Percentiles rank a stretch among this genome's conserved stretches.
phyloP scores from a whole-genome alignment of 495 filamentous ascomycete species.

The Immersiella caudata region DNA sequence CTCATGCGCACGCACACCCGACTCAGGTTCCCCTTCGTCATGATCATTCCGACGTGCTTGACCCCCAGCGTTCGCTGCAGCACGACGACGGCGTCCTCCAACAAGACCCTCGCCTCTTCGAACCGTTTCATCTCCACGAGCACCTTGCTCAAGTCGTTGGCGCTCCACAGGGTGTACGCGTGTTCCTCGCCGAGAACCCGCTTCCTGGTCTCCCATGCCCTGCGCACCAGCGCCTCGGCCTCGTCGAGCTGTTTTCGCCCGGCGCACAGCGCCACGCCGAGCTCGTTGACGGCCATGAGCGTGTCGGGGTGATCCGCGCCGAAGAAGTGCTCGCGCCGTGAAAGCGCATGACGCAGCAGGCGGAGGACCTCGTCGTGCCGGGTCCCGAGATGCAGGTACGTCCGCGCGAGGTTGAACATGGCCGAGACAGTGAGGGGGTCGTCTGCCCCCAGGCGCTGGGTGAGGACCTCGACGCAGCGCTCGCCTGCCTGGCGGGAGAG shows the following conservation, averaged over 20 bases:
- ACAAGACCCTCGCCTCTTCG: slow-evolving; percentile 3
- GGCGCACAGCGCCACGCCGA: slow-evolving; percentile 5
- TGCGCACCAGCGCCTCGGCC: slow-evolving; percentile 11
- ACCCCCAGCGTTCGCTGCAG: slow-evolving; percentile 4
- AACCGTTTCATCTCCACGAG: slow-evolving; percentile 15
- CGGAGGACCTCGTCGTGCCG: neutral
- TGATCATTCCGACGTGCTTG: slow-evolving; percentile 4
- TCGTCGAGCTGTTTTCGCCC: slow-evolving; percentile 7
- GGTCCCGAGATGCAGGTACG: slow-evolving; percentile 10
- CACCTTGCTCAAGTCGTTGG: slow-evolving; percentile 14
- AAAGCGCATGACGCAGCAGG: slow-evolving; percentile 4
- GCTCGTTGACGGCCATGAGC: slow-evolving; percentile 11
- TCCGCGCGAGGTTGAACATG: slow-evolving; percentile 16
- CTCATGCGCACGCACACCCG: slow-evolving; percentile 1
- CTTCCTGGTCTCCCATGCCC: slow-evolving; percentile 11
- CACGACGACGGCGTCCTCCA: slow-evolving; percentile 13
- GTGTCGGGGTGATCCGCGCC: slow-evolving; percentile 14
- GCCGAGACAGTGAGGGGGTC: slow-evolving; percentile 14
- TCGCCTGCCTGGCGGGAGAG: slow-evolving; percentile 15
- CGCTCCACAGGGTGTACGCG: slow-evolving; percentile 15
- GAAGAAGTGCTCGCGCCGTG: slow-evolving; percentile 11
- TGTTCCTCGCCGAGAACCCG: slow-evolving; percentile 10
- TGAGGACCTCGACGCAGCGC: slow-evolving; percentile 9
- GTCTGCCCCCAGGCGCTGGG: slow-evolving; percentile 9
- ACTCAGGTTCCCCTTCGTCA: slow-evolving; percentile 12